Conservation (phyloP, 1,284 basidiomycete genomes). For the Apiotrichum gamsii region DNA sequence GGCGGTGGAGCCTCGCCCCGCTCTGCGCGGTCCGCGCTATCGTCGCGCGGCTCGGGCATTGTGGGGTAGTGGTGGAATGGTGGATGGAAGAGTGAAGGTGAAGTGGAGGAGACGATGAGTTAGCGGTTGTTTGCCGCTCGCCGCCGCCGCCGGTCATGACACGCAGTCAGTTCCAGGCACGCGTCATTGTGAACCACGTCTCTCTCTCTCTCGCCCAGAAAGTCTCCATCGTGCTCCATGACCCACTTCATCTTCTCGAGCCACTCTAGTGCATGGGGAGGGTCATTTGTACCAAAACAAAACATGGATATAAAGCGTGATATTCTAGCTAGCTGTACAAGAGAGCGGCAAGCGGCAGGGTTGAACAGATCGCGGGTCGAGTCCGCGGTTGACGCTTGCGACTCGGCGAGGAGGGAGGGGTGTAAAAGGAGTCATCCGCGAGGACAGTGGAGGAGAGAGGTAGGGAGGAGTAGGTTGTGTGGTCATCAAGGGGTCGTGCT, state of each 20-base stretch:
- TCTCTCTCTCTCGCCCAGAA: no score
- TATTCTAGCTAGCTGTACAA: background rate
- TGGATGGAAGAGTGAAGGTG: no score
- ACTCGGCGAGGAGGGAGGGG: background rate
- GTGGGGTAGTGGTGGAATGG: background rate
- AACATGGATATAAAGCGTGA: background rate
- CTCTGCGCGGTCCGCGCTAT: slow-evolving; percentile 1
- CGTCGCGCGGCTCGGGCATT: background rate
- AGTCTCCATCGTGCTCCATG: background rate
- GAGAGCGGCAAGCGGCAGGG: background rate
- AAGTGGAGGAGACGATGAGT: no score
- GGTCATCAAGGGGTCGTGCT: no score
- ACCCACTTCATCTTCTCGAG: slow-evolving; percentile 3
- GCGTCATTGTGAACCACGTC: no score
- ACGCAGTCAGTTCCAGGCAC: no score
- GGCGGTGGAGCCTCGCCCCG: background rate
- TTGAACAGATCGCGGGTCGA: background rate
- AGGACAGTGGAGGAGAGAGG: no score
- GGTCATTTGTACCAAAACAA: slow-evolving; percentile 1
- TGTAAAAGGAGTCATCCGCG: no score
- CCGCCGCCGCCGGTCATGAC: no score
- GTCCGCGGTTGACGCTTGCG: slow-evolving; percentile 4
- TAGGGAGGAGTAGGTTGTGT: no score
- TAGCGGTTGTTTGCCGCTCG: no score
- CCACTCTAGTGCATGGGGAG: background rate